A percentile compares a stretch with the other conserved stretches of the same genome.
phyloP scores from a whole-genome alignment of 306 rosid species.

The Glycine latifolia region DNA sequence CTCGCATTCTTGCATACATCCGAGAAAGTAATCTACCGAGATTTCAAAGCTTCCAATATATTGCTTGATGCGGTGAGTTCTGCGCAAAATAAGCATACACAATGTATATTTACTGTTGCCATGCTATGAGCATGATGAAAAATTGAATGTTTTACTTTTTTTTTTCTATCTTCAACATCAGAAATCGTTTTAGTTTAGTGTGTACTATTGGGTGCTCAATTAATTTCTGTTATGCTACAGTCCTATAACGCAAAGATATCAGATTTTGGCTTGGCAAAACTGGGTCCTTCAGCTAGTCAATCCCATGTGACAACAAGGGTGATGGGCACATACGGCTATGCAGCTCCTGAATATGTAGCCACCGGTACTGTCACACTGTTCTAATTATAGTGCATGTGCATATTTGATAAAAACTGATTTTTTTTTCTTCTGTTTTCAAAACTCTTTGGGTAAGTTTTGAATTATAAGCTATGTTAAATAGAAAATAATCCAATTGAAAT shows the following conservation, averaged over 20 bases:
- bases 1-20: slow-evolving; percentile 89
- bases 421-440: neutral
- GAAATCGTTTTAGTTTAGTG: slow-evolving; percentile 15
- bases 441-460: neutral
- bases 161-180: neutral
- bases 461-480: neutral
- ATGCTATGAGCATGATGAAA: neutral
- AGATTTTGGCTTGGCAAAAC: slow-evolving; percentile 95
- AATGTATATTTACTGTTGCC: neutral
- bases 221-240: slow-evolving; percentile 57
- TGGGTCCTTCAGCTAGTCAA: slow-evolving; percentile 96
- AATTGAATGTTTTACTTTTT: neutral
- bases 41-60: slow-evolving; percentile 94
- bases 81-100: neutral
- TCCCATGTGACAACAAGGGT: slow-evolving; percentile 94
- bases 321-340: slow-evolving; percentile 97
- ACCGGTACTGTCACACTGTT: slow-evolving; percentile 62
- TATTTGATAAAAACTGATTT: neutral
- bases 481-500: neutral
- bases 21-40: slow-evolving; percentile 90
- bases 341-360: slow-evolving; percentile 95
- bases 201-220: neutral
- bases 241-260: slow-evolving; percentile 87
- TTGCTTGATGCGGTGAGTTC: slow-evolving; percentile 84
- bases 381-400: neutral